Evolutionary conservation across 2,329 filamentous ascomycete genomes (phyloP).

Genomic region (Exophiala bonariae): DNA sequence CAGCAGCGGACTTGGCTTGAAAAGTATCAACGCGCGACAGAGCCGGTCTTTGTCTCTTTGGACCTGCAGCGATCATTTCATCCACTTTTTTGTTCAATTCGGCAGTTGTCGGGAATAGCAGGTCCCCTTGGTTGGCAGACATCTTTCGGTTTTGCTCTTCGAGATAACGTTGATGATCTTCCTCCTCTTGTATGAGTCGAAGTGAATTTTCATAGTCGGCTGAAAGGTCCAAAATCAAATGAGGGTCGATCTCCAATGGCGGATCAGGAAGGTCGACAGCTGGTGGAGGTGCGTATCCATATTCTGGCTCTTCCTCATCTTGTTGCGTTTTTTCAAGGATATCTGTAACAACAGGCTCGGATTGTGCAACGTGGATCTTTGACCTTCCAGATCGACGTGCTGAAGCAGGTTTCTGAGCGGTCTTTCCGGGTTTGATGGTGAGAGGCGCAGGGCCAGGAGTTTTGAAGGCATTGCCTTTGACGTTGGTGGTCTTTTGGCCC

Average conservation of each 20-base stretch:
- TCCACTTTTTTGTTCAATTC: slow-evolving; percentile 56
- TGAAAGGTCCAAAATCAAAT: slow-evolving; percentile 37
- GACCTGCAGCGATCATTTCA: slow-evolving; percentile 65
- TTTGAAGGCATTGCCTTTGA: slow-evolving; percentile 70
- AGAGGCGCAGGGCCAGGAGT: slow-evolving; percentile 64
- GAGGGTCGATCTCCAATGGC: slow-evolving; percentile 49
- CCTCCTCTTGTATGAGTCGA: slow-evolving; percentile 61
- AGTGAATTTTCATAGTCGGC: slow-evolving; percentile 57
- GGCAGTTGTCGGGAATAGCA: slow-evolving; percentile 15
- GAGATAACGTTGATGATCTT: slow-evolving; percentile 68
- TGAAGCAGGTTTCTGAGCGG: slow-evolving; percentile 60
- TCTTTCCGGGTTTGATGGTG: slow-evolving; percentile 63
- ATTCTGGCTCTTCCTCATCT: slow-evolving; percentile 65
- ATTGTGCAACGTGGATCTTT: slow-evolving; percentile 48
- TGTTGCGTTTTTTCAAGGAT: slow-evolving; percentile 41
- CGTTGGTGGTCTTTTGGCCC: slow-evolving; percentile 95
- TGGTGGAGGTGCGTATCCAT: slow-evolving; percentile 85
- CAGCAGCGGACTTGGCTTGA: slow-evolving; percentile 41
- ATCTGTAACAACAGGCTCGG: slow-evolving; percentile 35
- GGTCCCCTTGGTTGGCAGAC: slow-evolving; percentile 29
- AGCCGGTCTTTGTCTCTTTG: slow-evolving; percentile 40
- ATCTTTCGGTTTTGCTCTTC: slow-evolving; percentile 58
- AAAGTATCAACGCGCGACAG: slow-evolving; percentile 37
- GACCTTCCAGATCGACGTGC: slow-evolving; percentile 61
- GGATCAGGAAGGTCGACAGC: slow-evolving; percentile 49